A percentile compares a stretch with the other conserved stretches of the same genome.
These are phyloP conservation scores for Cryptococcus sp. DNA, from an alignment of 1,284 basidiomycete genomes.

Conservation along the genomic window DNA sequence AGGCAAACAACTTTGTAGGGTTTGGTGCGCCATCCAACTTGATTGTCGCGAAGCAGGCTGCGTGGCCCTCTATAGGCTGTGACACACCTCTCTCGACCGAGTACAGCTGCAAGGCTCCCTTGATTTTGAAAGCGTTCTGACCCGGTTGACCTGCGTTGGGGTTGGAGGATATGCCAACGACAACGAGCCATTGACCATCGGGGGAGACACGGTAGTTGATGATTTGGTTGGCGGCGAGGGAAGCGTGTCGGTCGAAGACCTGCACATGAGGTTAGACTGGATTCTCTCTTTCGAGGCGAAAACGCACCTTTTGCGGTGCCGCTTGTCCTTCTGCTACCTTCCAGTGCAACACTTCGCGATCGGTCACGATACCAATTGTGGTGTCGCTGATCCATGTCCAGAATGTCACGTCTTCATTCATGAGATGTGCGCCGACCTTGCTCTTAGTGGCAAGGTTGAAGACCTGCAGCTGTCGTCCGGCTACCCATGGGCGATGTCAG, in stretches of 20 bases:
- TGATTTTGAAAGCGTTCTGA: slow-evolving; percentile 94
- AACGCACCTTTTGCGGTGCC: slow-evolving; percentile 45
- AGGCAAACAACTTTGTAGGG: slow-evolving; percentile 90
- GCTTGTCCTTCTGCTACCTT: slow-evolving; percentile 57
- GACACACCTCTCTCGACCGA: slow-evolving; percentile 77
- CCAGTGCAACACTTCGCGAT: slow-evolving; percentile 94
- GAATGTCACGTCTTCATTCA: slow-evolving; percentile 93
- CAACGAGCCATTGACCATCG: slow-evolving; percentile 97
- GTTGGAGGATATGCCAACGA: slow-evolving; percentile 95
- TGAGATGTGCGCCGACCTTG: slow-evolving; percentile 95
- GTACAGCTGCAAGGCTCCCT: slow-evolving; percentile 95
- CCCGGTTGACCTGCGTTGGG: slow-evolving; percentile 64
- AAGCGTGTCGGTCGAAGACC: slow-evolving; percentile 94
- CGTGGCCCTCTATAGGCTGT: slow-evolving; percentile 98
- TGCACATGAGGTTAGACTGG: slow-evolving; percentile 55
- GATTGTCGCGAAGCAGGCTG: slow-evolving; percentile 91
- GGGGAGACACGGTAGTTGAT: slow-evolving; percentile 94
- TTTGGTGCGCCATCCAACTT: slow-evolving; percentile 82
- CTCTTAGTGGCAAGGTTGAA: slow-evolving; percentile 98
- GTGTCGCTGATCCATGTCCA: slow-evolving; percentile 98
- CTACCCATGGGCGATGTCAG: slow-evolving; percentile 55
- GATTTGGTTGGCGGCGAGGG: slow-evolving; percentile 92
- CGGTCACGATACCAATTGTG: slow-evolving; percentile 93
- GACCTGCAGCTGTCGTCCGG: slow-evolving; percentile 91
- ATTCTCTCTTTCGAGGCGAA: not conserved